Percentiles rank a stretch among this genome's conserved stretches.
phyloP scores from a whole-genome alignment of 1,284 basidiomycete species.

The Somion occarium region DNA sequence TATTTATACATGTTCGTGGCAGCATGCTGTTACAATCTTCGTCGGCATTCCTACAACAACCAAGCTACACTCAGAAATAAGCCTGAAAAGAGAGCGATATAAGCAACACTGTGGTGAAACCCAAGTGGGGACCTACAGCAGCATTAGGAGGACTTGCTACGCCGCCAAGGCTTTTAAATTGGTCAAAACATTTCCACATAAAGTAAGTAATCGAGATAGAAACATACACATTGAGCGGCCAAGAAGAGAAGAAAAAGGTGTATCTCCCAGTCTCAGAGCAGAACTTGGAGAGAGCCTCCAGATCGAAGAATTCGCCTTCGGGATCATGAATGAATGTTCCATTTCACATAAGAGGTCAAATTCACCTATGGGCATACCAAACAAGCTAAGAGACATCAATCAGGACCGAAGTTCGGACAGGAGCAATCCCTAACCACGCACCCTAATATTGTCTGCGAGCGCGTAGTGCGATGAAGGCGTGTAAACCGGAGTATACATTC shows the following conservation, averaged over 20 bases:
- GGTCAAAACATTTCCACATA: no score
- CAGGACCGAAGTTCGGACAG: not conserved
- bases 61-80: not conserved
- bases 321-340: not conserved
- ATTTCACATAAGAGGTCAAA: not conserved
- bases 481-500: not conserved
- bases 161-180: conserved; percentile 47
- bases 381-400: conserved; percentile 37
- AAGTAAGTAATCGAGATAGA: no score
- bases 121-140: conserved; percentile 41
- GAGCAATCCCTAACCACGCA: conserved; percentile 27
- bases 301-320: conserved; percentile 64
- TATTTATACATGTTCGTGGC: not conserved
- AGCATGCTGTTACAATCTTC: no score
- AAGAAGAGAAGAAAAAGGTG: conserved; percentile 71
- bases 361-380: conserved; percentile 69
- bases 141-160: conserved; percentile 67
- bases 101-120: not conserved
- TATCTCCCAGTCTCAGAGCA: conserved; percentile 57
- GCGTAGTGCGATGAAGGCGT: conserved; percentile 2
- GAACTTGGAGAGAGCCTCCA: conserved; percentile 53
- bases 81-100: not conserved
- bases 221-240: conserved; percentile 36
- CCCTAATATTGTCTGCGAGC: conserved; percentile 53
- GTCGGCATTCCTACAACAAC: no score